Base-by-base conservation (phyloP, 2,329 filamentous ascomycete genomes). In the Chalaropsis thielavioides region DNA sequence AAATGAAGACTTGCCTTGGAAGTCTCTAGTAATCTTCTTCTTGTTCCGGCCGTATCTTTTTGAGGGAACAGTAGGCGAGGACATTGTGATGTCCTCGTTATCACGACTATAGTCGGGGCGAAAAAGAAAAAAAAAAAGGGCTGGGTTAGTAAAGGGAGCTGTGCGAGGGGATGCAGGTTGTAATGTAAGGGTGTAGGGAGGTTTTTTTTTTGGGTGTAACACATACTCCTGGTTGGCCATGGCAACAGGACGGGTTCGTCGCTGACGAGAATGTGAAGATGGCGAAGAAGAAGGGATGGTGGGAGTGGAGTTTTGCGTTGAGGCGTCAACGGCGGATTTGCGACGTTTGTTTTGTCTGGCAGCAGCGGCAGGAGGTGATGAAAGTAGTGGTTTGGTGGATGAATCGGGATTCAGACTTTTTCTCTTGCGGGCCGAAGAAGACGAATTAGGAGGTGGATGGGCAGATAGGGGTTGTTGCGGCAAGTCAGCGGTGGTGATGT, bases 171-270 rank as follows among this genome's bases (percentile, higher is more conserved):
- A n/a, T n/a, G n/a, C n/a, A n/a, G n/a, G n/a, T n/a, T n/a, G n/a
- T n/a, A n/a, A n/a, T n/a, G n/a, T n/a, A n/a, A n/a, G n/a, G n/a
- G n/a, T n/a, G n/a, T n/a, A n/a, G n/a, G n/a, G n/a, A n/a, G n/a
- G n/a, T n/a, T n/a, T n/a, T n/a, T n/a, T n/a, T n/a, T n/a, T n/a
- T n/a, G n/a, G n/a, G n/a, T 24, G 54, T 69, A 27, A 64, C 51
- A 71, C 82, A 70, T 81, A 91, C 87, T 83, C 84, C 75, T 82
- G 81, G 75, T 82, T 85, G 72, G 89, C 89, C 89, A 92, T 92
- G 73, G 79, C 81, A 73, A 80, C 79, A 69, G 79, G 75, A 43
- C 46, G 65, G 80, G 75, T 86, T 87, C 40, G 43, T 31, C 63
- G 63, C n/a, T 35, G 41, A 15, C 35, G 54, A 46, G 43, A 49